A percentile compares a stretch with the other conserved stretches of the same genome.
Conservation (phyloP, 2,329 filamentous ascomycete genomes). For the Hypoxylon sp. region DNA sequence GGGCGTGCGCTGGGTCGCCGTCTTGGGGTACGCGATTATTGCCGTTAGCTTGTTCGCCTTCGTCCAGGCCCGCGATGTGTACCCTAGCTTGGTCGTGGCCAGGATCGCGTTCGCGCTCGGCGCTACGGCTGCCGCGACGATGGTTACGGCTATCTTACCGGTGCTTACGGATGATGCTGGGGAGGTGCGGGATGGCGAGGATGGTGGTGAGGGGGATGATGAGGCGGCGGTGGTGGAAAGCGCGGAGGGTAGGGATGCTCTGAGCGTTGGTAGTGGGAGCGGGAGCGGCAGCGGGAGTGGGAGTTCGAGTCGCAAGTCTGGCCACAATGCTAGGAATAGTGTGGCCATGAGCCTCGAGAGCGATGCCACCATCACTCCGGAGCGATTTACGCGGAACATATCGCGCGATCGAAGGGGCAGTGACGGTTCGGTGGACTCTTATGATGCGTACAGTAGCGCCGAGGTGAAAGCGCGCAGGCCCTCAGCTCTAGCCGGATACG, state of each 20-base stretch:
- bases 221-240: constrained; percentile 48
- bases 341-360: constrained; percentile 79
- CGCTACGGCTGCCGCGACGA: constrained; percentile 91
- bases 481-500: constrained; percentile 82
- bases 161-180: constrained; percentile 71
- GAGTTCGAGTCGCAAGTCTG: constrained; percentile 51
- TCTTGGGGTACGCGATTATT: constrained; percentile 86
- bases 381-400: constrained; percentile 64
- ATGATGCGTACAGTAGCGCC: constrained; percentile 38
- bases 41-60: constrained; percentile 83
- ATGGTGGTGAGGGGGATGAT: constrained; percentile 41
- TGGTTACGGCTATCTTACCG: constrained; percentile 96
- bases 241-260: constrained; percentile 39
- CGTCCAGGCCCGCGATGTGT: constrained; percentile 88
- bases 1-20: constrained; percentile 80
- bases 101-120: constrained; percentile 91
- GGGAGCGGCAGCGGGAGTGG: constrained; percentile 26
- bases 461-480: constrained; percentile 61
- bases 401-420: constrained; percentile 51
- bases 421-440: constrained; percentile 28
- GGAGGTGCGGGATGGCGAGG: constrained; percentile 41
- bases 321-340: constrained; percentile 67
- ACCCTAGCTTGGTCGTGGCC: constrained; percentile 88
- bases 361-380: constrained; percentile 81
- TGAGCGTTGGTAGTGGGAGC: constrained; percentile 42